Evolutionary conservation across 225 moss, liverwort and hornwort species (phyloP), one percentile per base, ranked within the genome.

Genomic region (Neckera pumila): DNA sequence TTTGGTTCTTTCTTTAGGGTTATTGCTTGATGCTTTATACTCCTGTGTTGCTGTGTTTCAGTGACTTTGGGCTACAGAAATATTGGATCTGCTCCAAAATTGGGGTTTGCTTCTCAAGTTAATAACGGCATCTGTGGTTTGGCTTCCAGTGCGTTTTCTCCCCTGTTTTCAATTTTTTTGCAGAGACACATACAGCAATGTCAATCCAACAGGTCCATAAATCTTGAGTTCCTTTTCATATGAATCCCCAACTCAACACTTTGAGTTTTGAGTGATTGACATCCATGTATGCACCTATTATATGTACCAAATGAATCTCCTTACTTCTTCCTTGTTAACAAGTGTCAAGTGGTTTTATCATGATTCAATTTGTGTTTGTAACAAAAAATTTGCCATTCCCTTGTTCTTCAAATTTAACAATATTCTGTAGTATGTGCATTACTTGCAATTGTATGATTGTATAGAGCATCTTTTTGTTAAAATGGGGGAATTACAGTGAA

Each of bases 1-100:
- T n/a, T n/a, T n/a, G n/a, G 33, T 9, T 4, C 42, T 21, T 67
- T 25, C 4, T 49, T 49, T 40, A 19, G 36, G 53, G 71, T 63
- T 63, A n/a, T 17, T 51, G 74, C 79, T 80, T 53, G 27, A 79
- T 83, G 79, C 25, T 61, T 20, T 14, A 34, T 6, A 13, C 12
- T 28, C 51, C 20, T 57, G 64, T 87, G 80, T 70, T 87, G 71
- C 56, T 30, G 22, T 69, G 42, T 60, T 87, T 58, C 86, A 91
- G 93, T 90, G 87, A 88, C 91, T 45, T 92, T 84, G 12, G 92
- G 86, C 64, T 91, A 91, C 88, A 89, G 79, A 80, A 89, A 88
- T 45, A 72, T 53, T 82, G 92, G 86, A 69, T 87, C 88, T 64
- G 54, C 76, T 84, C 53, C 86, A 76, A 59, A 80, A 80, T 76